Percentiles rank a stretch among this genome's conserved stretches.
Conservation (phyloP, 2,329 filamentous ascomycete species). For the Celoporthe dispersa region DNA sequence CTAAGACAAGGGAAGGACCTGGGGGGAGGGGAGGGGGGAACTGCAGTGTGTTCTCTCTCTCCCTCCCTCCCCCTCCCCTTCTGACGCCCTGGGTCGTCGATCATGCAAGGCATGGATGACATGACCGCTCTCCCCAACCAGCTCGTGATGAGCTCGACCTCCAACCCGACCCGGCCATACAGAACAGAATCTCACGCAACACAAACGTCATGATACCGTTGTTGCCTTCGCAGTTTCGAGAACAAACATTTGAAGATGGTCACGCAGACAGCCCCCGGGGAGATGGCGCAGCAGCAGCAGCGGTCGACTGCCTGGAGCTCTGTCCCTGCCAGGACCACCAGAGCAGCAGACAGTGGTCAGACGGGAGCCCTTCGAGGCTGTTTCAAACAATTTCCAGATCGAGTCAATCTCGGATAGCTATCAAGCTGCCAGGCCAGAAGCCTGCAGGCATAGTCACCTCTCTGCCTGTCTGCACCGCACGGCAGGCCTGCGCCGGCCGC, state of each 20-base stretch:
- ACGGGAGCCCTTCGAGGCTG: background rate
- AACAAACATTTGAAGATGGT: slow-evolving; percentile 1
- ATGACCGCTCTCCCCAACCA: background rate
- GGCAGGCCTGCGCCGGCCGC: background rate
- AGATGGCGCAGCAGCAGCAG: background rate
- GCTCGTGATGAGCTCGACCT: background rate
- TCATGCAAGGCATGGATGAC: slow-evolving; percentile 14
- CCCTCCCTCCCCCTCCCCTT: background rate
- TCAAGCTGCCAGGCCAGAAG: background rate
- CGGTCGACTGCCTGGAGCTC: background rate
- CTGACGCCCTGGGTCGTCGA: slow-evolving; percentile 13
- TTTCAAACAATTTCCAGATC: slow-evolving; percentile 5
- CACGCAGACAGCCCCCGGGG: background rate
- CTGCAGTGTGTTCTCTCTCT: background rate
- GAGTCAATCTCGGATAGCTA: background rate
- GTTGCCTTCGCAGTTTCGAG: slow-evolving; percentile 9
- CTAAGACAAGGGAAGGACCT: slow-evolving; percentile 1
- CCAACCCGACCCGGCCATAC: background rate
- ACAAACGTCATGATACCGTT: slow-evolving; percentile 7
- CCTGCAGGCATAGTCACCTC: background rate
- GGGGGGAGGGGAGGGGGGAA: no score
- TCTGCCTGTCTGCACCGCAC: background rate
- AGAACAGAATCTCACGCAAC: background rate
- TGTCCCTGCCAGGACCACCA: background rate
- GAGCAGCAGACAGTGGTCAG: background rate